Conservation (phyloP, 2,329 filamentous ascomycete genomes). For the Sarocladium strictum region DNA sequence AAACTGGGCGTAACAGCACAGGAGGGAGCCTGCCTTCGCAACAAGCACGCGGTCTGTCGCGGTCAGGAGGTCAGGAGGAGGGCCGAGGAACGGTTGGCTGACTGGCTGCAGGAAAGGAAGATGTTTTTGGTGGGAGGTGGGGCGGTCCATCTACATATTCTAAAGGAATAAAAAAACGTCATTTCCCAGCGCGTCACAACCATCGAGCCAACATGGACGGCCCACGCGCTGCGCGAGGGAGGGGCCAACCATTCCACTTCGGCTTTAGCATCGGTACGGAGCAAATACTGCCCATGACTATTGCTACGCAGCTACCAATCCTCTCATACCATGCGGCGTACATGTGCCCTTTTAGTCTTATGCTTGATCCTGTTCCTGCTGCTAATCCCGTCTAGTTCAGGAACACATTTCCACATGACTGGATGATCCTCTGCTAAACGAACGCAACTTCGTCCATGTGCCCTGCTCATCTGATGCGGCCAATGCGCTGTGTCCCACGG, state of each 20-base stretch:
- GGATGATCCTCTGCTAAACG: not conserved
- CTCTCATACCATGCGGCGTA: conserved; percentile 4
- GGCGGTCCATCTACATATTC: not conserved
- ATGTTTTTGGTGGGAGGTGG: not conserved
- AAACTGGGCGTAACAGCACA: not conserved
- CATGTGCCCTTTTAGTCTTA: not conserved
- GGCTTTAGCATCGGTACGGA: not conserved
- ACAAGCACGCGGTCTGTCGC: not conserved
- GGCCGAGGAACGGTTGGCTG: not conserved
- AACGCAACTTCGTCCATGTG: not conserved
- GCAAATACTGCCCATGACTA: not conserved
- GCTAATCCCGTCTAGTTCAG: not conserved
- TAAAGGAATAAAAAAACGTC: conserved; percentile 3
- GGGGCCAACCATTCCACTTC: conserved; percentile 2
- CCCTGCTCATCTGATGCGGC: not conserved
- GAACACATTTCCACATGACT: not conserved
- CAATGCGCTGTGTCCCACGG: no score
- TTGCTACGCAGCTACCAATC: no score
- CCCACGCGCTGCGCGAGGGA: conserved; percentile 2
- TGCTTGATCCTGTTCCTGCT: not conserved
- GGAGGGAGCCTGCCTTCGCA: not conserved
- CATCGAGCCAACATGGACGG: conserved; percentile 1
- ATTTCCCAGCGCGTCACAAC: conserved; percentile 7
- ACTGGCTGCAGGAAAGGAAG: not conserved
- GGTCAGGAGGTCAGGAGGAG: not conserved